Percentiles rank a stretch among this genome's conserved stretches.
Conservation (phyloP, 495 filamentous ascomycete species). For the Penicillium argentinense region DNA sequence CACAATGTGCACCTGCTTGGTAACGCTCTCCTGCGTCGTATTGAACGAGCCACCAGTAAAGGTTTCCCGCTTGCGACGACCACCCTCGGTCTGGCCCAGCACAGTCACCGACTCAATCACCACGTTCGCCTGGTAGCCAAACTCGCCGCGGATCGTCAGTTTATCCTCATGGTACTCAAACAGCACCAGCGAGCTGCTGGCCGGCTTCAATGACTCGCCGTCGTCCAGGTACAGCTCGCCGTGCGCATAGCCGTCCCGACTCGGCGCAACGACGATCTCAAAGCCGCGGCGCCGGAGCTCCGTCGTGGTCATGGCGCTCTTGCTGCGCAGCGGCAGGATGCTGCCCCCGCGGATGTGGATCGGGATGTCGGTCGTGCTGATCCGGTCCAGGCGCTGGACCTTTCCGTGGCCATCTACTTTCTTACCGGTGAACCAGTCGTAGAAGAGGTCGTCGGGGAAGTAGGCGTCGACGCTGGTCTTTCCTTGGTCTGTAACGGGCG, state of each 20-base stretch:
- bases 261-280: constrained; percentile 68
- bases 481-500: constrained; percentile 65
- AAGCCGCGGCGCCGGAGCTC: constrained; percentile 67
- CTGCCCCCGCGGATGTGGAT: constrained; percentile 69
- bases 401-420: constrained; percentile 54
- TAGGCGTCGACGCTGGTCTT: constrained; percentile 68
- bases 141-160: constrained; percentile 52
- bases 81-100: constrained; percentile 41
- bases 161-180: constrained; percentile 54
- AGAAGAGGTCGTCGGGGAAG: constrained; percentile 73
- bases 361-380: constrained; percentile 67
- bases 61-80: not conserved
- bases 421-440: constrained; percentile 70
- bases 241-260: constrained; percentile 42
- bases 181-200: constrained; percentile 44
- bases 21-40: constrained; percentile 17
- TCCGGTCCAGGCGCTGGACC: constrained; percentile 52
- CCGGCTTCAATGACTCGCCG: constrained; percentile 55
- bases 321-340: constrained; percentile 63
- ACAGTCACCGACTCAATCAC: constrained; percentile 51
- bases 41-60: too few relatives aligned
- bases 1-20: constrained; percentile 21
- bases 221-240: constrained; percentile 64
- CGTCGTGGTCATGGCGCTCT: constrained; percentile 66
- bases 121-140: constrained; percentile 47